phyloP scores from a whole-genome alignment of 805 yeast genomes.

The Pichia scutulata region DNA sequence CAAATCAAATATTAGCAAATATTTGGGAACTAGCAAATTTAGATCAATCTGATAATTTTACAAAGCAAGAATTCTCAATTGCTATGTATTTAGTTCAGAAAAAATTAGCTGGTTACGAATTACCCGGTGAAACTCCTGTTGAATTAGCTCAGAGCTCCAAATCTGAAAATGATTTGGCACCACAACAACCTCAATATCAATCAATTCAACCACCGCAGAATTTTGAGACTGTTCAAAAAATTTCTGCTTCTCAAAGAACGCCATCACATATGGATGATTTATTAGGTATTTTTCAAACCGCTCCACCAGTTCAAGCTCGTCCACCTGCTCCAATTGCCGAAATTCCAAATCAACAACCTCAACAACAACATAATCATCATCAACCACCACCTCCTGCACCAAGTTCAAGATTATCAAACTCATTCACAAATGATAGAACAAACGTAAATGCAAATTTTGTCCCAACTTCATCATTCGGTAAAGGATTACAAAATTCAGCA shows the following conservation, averaged over 20 bases:
- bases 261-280: constrained; percentile 55
- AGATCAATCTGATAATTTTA: constrained; percentile 75
- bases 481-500: constrained; percentile 40
- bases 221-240: constrained; percentile 11
- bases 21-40: constrained; percentile 95
- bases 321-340: constrained; percentile 18
- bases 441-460: constrained; percentile 37
- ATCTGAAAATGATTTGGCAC: constrained; percentile 21
- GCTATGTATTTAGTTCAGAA: constrained; percentile 92
- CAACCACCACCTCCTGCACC: constrained; percentile 26
- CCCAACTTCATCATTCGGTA: constrained; percentile 86
- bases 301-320: constrained; percentile 23
- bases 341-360: constrained; percentile 19
- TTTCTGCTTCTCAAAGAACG: constrained; percentile 17
- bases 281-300: constrained; percentile 45
- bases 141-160: constrained; percentile 34
- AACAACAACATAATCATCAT: not conserved
- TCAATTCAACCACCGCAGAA: constrained; percentile 11
- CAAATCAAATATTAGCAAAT: constrained; percentile 76
- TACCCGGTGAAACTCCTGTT: constrained; percentile 75
- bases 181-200: not conserved
- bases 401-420: constrained; percentile 21
- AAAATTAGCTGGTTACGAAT: constrained; percentile 61
- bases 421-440: not conserved
- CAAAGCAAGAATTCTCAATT: constrained; percentile 77